Evolutionary conservation across 202 grass and related monocot species (phyloP).

Genomic region (Saccharum hybrid): DNA sequence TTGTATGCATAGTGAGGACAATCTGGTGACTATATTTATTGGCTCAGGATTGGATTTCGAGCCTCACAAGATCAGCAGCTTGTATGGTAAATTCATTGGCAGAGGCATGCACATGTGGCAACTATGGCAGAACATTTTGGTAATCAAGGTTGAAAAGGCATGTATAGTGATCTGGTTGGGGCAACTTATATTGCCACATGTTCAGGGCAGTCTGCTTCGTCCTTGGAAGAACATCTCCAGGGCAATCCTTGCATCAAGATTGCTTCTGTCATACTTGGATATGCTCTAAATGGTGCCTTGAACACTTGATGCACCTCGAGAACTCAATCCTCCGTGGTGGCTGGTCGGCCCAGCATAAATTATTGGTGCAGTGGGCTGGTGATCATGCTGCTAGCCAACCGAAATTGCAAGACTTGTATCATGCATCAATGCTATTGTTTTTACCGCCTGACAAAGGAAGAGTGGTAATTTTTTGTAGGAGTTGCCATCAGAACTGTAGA

Average conservation of each 20-base stretch:
- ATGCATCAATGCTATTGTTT: not conserved
- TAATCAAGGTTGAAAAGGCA: conserved; percentile 7
- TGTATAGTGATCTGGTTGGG: not conserved
- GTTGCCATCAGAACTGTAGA: not conserved
- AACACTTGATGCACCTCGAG: conserved; percentile 10
- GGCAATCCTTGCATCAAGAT: not conserved
- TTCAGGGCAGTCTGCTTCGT: not conserved
- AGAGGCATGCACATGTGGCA: conserved; percentile 21
- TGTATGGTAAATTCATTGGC: conserved; percentile 27
- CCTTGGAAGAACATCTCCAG: not conserved
- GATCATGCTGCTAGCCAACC: not conserved
- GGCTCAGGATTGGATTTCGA: conserved; percentile 32
- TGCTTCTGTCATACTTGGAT: conserved; percentile 1
- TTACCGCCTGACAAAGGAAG: conserved; percentile 9
- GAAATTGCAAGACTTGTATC: not conserved
- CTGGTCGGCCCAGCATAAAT: not conserved
- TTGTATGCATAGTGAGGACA: conserved; percentile 47
- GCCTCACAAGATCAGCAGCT: conserved; percentile 24
- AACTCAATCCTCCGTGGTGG: not conserved
- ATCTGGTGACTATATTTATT: conserved; percentile 48
- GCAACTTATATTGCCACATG: not conserved
- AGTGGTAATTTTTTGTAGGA: conserved; percentile 11
- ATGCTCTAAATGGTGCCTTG: not conserved
- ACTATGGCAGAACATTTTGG: conserved; percentile 19
- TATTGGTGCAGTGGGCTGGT: conserved; percentile 4